Evolutionary conservation across 2,329 filamentous ascomycete species (phyloP).

Genomic region (Penicillium corylophilum): DNA sequence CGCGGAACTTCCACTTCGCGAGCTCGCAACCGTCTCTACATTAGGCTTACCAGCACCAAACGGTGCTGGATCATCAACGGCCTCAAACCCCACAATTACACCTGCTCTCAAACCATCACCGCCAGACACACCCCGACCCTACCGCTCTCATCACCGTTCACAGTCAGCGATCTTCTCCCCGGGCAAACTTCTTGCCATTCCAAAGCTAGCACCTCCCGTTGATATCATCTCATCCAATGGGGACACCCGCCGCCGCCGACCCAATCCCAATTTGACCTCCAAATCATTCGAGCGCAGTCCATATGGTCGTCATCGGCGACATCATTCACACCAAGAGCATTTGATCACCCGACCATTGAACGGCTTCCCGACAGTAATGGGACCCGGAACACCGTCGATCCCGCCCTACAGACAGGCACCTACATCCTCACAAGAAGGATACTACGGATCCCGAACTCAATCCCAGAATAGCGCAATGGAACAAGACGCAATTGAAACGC

Average conservation of each 20-base stretch:
- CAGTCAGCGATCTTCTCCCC: slow-evolving; percentile 21
- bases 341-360: slow-evolving; percentile 19
- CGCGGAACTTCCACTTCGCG: slow-evolving; percentile 13
- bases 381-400: slow-evolving; percentile 35
- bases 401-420: slow-evolving; percentile 21
- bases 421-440: slow-evolving; percentile 24
- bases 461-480: slow-evolving; percentile 49
- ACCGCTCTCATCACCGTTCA: slow-evolving; percentile 12
- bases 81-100: slow-evolving; percentile 13
- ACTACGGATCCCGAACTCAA: slow-evolving; percentile 34
- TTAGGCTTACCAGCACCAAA: slow-evolving; percentile 60
- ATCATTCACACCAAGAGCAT: slow-evolving; percentile 35
- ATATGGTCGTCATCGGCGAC: slow-evolving; percentile 30
- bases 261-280: slow-evolving; percentile 36
- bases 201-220: slow-evolving; percentile 45
- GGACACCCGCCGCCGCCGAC: slow-evolving; percentile 34
- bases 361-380: slow-evolving; percentile 19
- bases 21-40: slow-evolving; percentile 11
- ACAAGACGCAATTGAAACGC: slow-evolving; percentile 52
- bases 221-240: slow-evolving; percentile 40
- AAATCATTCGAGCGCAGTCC: slow-evolving; percentile 18
- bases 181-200: slow-evolving; percentile 21
- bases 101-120: slow-evolving; percentile 10
- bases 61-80: slow-evolving; percentile 56
- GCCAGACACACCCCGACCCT: slow-evolving; percentile 3